Evolutionary conservation across 306 rosid genomes (phyloP).

Genomic region (Cyamopsis tetragonoloba): DNA sequence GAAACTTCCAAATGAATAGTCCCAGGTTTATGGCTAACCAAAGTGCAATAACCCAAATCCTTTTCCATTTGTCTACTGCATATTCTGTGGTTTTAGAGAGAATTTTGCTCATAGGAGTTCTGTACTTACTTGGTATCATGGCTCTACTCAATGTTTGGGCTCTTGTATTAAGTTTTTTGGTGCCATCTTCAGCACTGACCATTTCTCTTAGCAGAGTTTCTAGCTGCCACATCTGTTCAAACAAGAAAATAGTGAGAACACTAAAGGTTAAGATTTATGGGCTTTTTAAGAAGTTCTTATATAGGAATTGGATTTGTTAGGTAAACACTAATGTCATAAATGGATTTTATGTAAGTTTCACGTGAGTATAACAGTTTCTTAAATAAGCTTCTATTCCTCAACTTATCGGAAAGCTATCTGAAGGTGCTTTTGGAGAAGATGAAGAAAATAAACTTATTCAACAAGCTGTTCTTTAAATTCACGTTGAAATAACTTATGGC

Average conservation of each 20-base stretch:
- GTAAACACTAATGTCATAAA: too few relatives aligned
- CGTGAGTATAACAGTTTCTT: too few relatives aligned
- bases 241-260: neutral
- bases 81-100: slow-evolving; percentile 26
- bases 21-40: slow-evolving; percentile 56
- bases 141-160: slow-evolving; percentile 48
- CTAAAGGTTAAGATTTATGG: neutral
- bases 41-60: slow-evolving; percentile 56
- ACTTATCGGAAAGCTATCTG: too few relatives aligned
- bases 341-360: too few relatives aligned
- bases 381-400: too few relatives aligned
- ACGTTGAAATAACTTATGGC: too few relatives aligned
- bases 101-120: slow-evolving; percentile 50
- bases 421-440: too few relatives aligned
- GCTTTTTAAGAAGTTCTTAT: too few relatives aligned
- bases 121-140: slow-evolving; percentile 67
- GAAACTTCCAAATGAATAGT: slow-evolving; percentile 65
- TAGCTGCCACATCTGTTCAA: slow-evolving; percentile 78
- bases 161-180: slow-evolving; percentile 7
- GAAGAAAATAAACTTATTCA: too few relatives aligned
- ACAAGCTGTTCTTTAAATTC: too few relatives aligned
- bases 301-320: too few relatives aligned
- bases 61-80: slow-evolving; percentile 61
- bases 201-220: slow-evolving; percentile 68
- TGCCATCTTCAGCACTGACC: slow-evolving; percentile 44